Conservation (phyloP, 176 grass and related monocot species). For the Oryza punctata region DNA sequence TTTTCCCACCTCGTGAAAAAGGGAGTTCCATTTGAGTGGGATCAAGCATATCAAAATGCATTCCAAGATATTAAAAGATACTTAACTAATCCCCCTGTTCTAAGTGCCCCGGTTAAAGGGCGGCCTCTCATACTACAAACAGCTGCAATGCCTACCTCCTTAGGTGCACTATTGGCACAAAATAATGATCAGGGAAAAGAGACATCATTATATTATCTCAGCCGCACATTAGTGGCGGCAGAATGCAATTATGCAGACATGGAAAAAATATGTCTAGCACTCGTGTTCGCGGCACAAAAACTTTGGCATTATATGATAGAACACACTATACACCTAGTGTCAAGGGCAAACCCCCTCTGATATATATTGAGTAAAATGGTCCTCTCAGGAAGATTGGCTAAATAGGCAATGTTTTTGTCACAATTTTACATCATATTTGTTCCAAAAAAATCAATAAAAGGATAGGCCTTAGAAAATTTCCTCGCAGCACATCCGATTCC, state of each 20-base stretch:
- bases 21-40: background rate
- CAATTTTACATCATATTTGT: slow-evolving; percentile 8
- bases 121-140: background rate
- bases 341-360: background rate
- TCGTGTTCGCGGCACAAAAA: background rate
- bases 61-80: background rate
- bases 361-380: background rate
- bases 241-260: slow-evolving; percentile 1
- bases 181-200: slow-evolving; percentile 3
- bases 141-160: background rate
- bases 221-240: background rate
- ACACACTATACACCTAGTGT: background rate
- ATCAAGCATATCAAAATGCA: slow-evolving; percentile 23
- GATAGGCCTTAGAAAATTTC: background rate
- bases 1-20: background rate
- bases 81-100: background rate
- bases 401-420: background rate
- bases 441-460: background rate
- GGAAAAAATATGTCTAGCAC: background rate
- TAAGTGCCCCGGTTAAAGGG: background rate
- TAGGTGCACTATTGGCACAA: background rate
- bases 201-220: background rate
- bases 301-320: background rate
- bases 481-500: background rate
- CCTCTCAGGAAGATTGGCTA: background rate